A percentile compares a stretch with the other conserved stretches of the same genome.
Evolutionary conservation across 225 moss, liverwort and hornwort species (phyloP).

Genomic region (Physcomitrium patens): DNA sequence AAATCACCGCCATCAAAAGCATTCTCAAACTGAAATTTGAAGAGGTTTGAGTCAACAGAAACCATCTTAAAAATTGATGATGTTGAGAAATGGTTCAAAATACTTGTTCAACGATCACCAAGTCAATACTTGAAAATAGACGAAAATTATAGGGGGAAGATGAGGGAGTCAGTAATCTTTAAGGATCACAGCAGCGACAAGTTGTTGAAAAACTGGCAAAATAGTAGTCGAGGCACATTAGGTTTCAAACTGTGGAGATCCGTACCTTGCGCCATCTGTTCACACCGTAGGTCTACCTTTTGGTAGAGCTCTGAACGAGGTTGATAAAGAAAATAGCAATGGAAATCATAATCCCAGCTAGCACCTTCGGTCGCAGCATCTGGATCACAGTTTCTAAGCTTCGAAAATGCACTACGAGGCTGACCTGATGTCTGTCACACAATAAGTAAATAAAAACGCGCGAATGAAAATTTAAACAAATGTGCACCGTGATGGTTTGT

Average conservation of each 20-base stretch:
- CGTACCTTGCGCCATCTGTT: slow-evolving; percentile 86
- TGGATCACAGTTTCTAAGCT: slow-evolving; percentile 44
- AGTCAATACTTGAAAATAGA: not conserved
- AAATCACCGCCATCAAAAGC: not conserved
- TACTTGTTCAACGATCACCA: slow-evolving; percentile 16
- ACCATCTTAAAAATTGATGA: not conserved
- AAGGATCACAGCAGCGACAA: not conserved
- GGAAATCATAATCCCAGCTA: slow-evolving; percentile 69
- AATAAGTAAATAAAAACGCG: slow-evolving; percentile 11
- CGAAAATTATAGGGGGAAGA: slow-evolving; percentile 1
- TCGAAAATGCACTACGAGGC: slow-evolving; percentile 74
- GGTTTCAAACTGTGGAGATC: not conserved
- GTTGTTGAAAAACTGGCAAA: too few relatives aligned
- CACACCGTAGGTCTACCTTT: slow-evolving; percentile 82
- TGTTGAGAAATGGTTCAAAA: slow-evolving; percentile 11
- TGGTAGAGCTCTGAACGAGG: slow-evolving; percentile 77
- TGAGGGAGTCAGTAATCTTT: slow-evolving; percentile 2
- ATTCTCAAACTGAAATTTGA: slow-evolving; percentile 19
- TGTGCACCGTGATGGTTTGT: not conserved
- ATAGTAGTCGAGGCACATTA: too few relatives aligned
- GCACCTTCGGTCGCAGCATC: slow-evolving; percentile 37
- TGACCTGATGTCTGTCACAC: slow-evolving; percentile 70
- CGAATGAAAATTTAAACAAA: not conserved
- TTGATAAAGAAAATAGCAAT: slow-evolving; percentile 81
- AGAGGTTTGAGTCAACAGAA: not conserved